Evolutionary conservation across 176 grass and related monocot genomes (phyloP), one percentile per base, ranked within the genome.

Genomic region (Phoenix roebelenii): DNA sequence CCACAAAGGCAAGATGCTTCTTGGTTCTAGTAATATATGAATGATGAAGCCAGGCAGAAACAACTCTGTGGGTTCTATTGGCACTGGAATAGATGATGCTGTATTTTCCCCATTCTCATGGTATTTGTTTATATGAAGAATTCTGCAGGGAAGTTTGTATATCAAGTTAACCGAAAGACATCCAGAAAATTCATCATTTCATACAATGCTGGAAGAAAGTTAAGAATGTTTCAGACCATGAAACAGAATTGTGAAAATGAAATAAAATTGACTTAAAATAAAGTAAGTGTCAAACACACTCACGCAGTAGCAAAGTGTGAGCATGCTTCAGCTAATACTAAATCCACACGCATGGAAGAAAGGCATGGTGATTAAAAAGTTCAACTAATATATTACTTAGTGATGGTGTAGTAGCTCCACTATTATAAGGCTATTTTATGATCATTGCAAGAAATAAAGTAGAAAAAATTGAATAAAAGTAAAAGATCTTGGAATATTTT

Each of bases 291-390:
- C 20, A 22, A 25, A 72, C 67, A 58, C 52, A 59, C 84, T 70
- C 85, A 85, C 92, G 55, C 83, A 55, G 87, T 97, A 50, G 91
- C 75, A 68, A 97, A 97, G 35, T 88, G 57, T 23, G 92, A 80
- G 59, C 87, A 97, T 30, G 87, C 92, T 97, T 97, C 92, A 26
- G 87, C 86, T 70, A 88, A 75, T 57, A 73, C 76, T 48, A 67
- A 67, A 65, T 97, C 92, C 57, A 97, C 67, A 69, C 87, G 77
- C 5, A 4, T 28, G 3, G 26, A 28, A 28, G 5, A 4, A 28
- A 28, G 26, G 26, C 26, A 28, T 28, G 26, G 5, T 28, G 4
- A 4, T 28, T 28, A 28, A 28, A 28, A 4, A 28, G 3, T 28
- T 28, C 5, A 28, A 28, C 26, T 28, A 20, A 0, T 20, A 20